Percentiles rank a stretch among this genome's conserved stretches.
Evolutionary conservation across 768 basidiomycete species (phyloP).

Genomic region (Termitomyces bulborhizus): DNA sequence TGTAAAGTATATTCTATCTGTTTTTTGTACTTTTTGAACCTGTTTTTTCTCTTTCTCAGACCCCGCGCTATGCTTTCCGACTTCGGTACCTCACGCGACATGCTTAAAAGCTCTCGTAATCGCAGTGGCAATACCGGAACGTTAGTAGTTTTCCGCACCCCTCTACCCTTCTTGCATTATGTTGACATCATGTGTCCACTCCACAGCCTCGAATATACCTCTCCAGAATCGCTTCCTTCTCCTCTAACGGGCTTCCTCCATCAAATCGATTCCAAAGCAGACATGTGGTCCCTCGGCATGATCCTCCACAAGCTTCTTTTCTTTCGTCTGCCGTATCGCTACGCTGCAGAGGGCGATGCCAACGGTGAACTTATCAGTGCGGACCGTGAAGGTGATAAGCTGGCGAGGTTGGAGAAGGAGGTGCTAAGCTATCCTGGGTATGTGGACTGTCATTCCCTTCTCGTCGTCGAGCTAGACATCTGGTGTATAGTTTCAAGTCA

Average conservation of each 20-base stretch:
- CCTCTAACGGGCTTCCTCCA: constrained; percentile 57
- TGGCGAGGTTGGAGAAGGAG: constrained; percentile 66
- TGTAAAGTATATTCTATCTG: constrained; percentile 39
- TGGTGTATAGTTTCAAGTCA: constrained; percentile 38
- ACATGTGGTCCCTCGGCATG: constrained; percentile 98
- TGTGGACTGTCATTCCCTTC: constrained; percentile 11
- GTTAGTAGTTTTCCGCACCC: constrained; percentile 54
- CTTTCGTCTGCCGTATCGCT: constrained; percentile 80
- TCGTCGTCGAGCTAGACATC: neutral
- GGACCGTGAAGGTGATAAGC: constrained; percentile 51
- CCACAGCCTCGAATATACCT: constrained; percentile 73
- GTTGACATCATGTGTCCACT: neutral
- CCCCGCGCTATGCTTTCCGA: constrained; percentile 94
- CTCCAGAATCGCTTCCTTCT: constrained; percentile 80
- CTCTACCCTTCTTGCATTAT: neutral
- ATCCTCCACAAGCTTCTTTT: constrained; percentile 91
- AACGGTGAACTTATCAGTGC: constrained; percentile 32
- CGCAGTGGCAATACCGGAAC: constrained; percentile 96
- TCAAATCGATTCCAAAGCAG: constrained; percentile 80
- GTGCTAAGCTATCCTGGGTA: constrained; percentile 74
- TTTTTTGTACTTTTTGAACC: neutral
- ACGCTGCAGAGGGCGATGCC: constrained; percentile 57
- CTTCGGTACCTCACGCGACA: constrained; percentile 92
- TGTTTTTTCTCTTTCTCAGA: constrained; percentile 29
- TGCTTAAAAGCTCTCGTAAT: constrained; percentile 60